These are phyloP conservation scores for Penicillium flavigenum DNA, from an alignment of 495 filamentous ascomycete genomes.

Conservation along the genomic window DNA sequence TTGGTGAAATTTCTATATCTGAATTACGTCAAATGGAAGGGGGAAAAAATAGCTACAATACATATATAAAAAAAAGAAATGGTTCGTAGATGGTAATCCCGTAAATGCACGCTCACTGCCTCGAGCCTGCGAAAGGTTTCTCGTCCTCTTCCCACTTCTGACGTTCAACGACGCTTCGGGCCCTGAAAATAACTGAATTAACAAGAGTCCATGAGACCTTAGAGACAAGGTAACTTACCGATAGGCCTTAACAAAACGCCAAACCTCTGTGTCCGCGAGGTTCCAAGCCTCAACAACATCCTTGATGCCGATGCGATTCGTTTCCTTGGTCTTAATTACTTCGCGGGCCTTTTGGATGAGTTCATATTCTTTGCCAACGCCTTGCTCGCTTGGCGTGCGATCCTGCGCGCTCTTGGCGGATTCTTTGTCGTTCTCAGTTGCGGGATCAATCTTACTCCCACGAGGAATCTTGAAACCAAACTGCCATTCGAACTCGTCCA, in stretches of 20 bases:
- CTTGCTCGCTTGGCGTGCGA: constrained; percentile 45
- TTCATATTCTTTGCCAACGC: constrained; percentile 56
- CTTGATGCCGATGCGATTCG: constrained; percentile 43
- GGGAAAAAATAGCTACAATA: constrained; percentile 15
- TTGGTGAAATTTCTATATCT: constrained; percentile 12
- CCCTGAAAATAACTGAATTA: constrained; percentile 29
- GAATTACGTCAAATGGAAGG: too few relatives aligned
- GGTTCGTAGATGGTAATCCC: constrained; percentile 1
- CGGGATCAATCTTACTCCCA: constrained; percentile 49
- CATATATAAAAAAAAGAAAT: constrained; percentile 16
- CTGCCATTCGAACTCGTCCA: constrained; percentile 77
- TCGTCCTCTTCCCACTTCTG: constrained; percentile 50
- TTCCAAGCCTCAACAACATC: constrained; percentile 87
- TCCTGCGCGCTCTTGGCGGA: constrained; percentile 30
- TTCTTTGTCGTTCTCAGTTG: constrained; percentile 52
- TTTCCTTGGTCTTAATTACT: constrained; percentile 44
- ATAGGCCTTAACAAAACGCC: constrained; percentile 83
- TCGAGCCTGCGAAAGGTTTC: constrained; percentile 40
- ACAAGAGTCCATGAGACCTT: constrained; percentile 3
- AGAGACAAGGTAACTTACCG: constrained; percentile 26
- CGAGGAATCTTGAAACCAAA: constrained; percentile 81
- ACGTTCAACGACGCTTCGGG: constrained; percentile 46
- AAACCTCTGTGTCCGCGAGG: constrained; percentile 86
- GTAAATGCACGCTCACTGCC: constrained; percentile 8
- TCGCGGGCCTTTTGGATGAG: constrained; percentile 61